Percentiles rank a stretch among this genome's conserved stretches.
Conservation (phyloP, 352 stramenopile genomes). For the Phytophthora citrophthora region DNA sequence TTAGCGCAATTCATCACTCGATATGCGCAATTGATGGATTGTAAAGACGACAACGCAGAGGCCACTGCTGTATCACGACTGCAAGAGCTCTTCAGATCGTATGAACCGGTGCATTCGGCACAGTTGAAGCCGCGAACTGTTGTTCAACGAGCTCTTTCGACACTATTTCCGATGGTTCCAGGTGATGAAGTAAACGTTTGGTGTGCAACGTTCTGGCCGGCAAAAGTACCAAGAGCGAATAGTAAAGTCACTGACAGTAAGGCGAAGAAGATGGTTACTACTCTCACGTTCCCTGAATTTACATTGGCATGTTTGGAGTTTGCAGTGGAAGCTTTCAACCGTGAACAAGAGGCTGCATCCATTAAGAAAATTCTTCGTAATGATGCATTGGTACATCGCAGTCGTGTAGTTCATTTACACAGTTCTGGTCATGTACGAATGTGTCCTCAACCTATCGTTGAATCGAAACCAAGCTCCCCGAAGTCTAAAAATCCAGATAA, state of each 20-base stretch:
- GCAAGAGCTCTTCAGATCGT: conserved; percentile 44
- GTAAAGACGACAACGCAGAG: conserved; percentile 11
- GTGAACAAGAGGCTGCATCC: conserved; percentile 24
- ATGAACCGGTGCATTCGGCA: conserved; percentile 41
- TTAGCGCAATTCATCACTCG: conserved; percentile 76
- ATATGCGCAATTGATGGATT: conserved; percentile 54
- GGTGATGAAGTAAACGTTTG: conserved; percentile 39
- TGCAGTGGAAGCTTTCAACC: conserved; percentile 29
- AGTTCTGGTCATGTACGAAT: conserved; percentile 73
- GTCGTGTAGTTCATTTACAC: conserved; percentile 76
- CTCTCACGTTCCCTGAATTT: conserved; percentile 65
- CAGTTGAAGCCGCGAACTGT: conserved; percentile 42
- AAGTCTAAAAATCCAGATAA: background rate
- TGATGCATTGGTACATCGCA: conserved; percentile 57
- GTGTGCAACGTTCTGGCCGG: conserved; percentile 34
- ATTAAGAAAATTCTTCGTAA: conserved; percentile 45
- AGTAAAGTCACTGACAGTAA: background rate
- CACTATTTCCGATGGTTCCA: conserved; percentile 35
- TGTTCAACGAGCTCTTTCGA: conserved; percentile 32
- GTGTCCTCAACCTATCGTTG: conserved; percentile 40
- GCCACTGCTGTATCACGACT: conserved; percentile 40
- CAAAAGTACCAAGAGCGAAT: conserved; percentile 5
- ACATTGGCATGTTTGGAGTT: conserved; percentile 66
- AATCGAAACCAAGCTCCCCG: background rate
- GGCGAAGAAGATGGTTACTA: conserved; percentile 14